These are phyloP conservation scores for Clathrus columnatus DNA, from an alignment of 768 basidiomycete species.

Conservation along the genomic window DNA sequence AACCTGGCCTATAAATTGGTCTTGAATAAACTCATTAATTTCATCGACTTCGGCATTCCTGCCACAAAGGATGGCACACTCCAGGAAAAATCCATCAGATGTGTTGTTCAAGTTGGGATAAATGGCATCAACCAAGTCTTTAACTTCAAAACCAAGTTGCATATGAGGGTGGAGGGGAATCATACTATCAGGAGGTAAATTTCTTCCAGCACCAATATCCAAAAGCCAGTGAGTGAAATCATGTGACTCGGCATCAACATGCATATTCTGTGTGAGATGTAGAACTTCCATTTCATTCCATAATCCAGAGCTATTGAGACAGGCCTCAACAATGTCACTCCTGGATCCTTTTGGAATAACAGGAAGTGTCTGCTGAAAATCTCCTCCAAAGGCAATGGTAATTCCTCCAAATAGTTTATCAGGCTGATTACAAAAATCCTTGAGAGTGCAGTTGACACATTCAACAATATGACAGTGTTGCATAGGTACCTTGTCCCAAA, in stretches of 20 bases:
- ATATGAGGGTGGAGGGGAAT: slow-evolving; percentile 24
- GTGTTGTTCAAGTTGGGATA: slow-evolving; percentile 18
- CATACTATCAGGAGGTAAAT: slow-evolving; percentile 14
- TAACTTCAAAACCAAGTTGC: slow-evolving; percentile 14
- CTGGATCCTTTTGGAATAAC: slow-evolving; percentile 30
- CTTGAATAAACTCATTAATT: slow-evolving; percentile 20
- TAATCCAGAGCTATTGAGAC: slow-evolving; percentile 27
- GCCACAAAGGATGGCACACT: slow-evolving; percentile 28
- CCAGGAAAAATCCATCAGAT: slow-evolving; percentile 3
- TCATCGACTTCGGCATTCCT: slow-evolving; percentile 29
- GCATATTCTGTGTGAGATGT: slow-evolving; percentile 34
- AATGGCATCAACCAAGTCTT: slow-evolving; percentile 20
- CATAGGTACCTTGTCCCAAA: slow-evolving; percentile 37
- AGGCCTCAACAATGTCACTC: slow-evolving; percentile 30
- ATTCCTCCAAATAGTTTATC: slow-evolving; percentile 34
- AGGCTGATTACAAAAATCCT: not conserved
- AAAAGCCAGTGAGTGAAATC: slow-evolving; percentile 30
- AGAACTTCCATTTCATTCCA: slow-evolving; percentile 29
- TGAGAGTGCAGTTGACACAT: slow-evolving; percentile 28
- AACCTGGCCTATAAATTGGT: slow-evolving; percentile 15
- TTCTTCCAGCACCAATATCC: slow-evolving; percentile 28
- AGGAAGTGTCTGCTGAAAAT: slow-evolving; percentile 40
- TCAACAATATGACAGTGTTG: slow-evolving; percentile 31
- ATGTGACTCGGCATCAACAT: slow-evolving; percentile 22
- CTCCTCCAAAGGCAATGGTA: slow-evolving; percentile 39